A percentile compares a stretch with the other conserved stretches of the same genome.
Conservation (phyloP, 768 basidiomycete genomes). For the Cytidiella melzeri region DNA sequence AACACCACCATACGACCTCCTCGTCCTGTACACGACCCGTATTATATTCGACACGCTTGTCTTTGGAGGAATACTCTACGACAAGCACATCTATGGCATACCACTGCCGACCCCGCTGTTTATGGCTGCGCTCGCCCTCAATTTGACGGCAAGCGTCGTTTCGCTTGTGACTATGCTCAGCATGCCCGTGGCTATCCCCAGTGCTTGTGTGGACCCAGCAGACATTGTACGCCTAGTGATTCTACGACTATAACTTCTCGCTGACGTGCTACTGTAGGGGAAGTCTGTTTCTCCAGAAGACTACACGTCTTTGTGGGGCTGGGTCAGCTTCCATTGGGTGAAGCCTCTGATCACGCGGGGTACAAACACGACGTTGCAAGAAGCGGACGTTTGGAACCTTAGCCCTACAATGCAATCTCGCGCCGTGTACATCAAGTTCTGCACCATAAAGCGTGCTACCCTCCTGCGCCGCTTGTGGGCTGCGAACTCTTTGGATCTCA, state of each 20-base stretch:
- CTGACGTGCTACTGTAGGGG: slow-evolving; percentile 33
- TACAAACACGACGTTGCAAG: slow-evolving; percentile 49
- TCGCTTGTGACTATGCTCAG: slow-evolving; percentile 43
- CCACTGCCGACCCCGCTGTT: slow-evolving; percentile 33
- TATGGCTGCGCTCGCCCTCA: slow-evolving; percentile 27
- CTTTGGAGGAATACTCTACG: slow-evolving; percentile 50
- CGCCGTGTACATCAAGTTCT: slow-evolving; percentile 51
- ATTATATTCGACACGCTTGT: slow-evolving; percentile 40
- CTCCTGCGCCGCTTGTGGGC: slow-evolving; percentile 39
- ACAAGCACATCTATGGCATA: slow-evolving; percentile 36
- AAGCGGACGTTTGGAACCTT: slow-evolving; percentile 66
- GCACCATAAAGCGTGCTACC: slow-evolving; percentile 27
- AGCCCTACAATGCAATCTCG: slow-evolving; percentile 64
- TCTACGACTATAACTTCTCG: no score
- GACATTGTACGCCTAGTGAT: slow-evolving; percentile 73
- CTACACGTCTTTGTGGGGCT: slow-evolving; percentile 64
- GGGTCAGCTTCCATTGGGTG: slow-evolving; percentile 71
- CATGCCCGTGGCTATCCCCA: slow-evolving; percentile 69
- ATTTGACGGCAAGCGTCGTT: slow-evolving; percentile 38
- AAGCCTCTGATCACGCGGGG: slow-evolving; percentile 54
- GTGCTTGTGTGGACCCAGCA: slow-evolving; percentile 38
- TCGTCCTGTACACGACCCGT: slow-evolving; percentile 49
- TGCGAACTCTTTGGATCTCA: slow-evolving; percentile 41
- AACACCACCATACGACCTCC: slow-evolving; percentile 60
- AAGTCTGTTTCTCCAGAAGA: slow-evolving; percentile 63